Evolutionary conservation across 768 basidiomycete genomes (phyloP).

Genomic region (Termitomyces sp.): DNA sequence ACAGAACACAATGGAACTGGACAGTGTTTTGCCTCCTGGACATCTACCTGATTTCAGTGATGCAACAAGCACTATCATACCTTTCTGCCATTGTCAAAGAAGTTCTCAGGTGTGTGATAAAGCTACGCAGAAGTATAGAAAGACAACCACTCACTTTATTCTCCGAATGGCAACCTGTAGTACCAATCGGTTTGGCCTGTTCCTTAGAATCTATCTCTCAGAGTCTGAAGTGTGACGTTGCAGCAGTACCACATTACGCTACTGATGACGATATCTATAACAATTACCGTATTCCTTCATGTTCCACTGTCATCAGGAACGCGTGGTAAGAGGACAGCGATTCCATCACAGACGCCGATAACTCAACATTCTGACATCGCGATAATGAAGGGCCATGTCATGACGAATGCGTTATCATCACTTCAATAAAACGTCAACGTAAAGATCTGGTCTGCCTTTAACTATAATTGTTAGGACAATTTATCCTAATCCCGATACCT

Average conservation of each 20-base stretch:
- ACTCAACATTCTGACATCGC: neutral
- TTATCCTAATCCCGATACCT: slow-evolving; percentile 31
- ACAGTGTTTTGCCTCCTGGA: slow-evolving; percentile 25
- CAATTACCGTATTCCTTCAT: slow-evolving; percentile 34
- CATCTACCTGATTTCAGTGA: slow-evolving; percentile 32
- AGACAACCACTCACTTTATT: neutral
- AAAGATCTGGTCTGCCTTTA: too few relatives aligned
- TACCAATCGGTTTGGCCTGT: slow-evolving; percentile 21
- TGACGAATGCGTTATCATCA: slow-evolving; percentile 19
- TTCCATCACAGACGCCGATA: neutral
- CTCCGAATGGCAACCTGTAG: slow-evolving; percentile 24
- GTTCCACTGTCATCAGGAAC: slow-evolving; percentile 29
- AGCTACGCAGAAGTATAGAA: neutral
- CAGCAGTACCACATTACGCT: slow-evolving; percentile 30
- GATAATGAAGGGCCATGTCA: slow-evolving; percentile 31
- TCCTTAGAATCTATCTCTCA: neutral
- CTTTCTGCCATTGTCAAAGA: slow-evolving; percentile 33
- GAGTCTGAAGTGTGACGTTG: neutral
- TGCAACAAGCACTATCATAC: slow-evolving; percentile 27
- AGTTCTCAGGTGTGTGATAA: slow-evolving; percentile 16
- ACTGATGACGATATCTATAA: slow-evolving; percentile 32
- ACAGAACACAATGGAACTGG: slow-evolving; percentile 25
- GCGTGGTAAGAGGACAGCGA: slow-evolving; percentile 23
- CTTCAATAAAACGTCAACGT: too few relatives aligned
- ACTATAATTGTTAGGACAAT: neutral